phyloP scores from a whole-genome alignment of 768 basidiomycete species.

The Leccinum ochraceum region DNA sequence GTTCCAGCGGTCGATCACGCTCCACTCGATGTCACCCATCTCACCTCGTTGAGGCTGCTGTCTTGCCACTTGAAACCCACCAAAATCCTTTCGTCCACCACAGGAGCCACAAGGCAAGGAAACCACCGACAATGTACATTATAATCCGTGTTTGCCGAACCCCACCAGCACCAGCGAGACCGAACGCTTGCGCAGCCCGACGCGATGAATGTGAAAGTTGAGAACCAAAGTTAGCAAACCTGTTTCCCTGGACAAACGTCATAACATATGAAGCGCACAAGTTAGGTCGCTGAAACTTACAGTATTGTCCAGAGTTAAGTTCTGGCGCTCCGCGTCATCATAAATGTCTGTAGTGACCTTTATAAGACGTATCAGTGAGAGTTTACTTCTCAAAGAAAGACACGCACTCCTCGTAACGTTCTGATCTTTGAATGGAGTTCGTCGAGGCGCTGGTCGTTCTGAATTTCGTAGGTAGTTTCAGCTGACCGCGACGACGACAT shows the following conservation, averaged over 20 bases:
- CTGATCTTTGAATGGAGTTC: conserved; percentile 85
- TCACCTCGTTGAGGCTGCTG: conserved; percentile 92
- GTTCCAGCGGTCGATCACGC: conserved; percentile 97
- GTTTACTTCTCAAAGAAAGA: background rate
- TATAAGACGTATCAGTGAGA: background rate
- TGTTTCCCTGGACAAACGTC: conserved; percentile 48
- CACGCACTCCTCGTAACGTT: conserved; percentile 72
- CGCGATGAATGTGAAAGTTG: conserved; percentile 67
- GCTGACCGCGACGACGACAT: conserved; percentile 44
- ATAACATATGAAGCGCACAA: background rate
- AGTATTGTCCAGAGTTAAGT: conserved; percentile 72
- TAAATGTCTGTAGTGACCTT: conserved; percentile 90
- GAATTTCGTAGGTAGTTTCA: conserved; percentile 78
- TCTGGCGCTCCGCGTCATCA: conserved; percentile 82
- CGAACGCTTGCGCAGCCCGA: conserved; percentile 73
- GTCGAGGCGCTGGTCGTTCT: conserved; percentile 84
- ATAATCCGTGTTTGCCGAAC: conserved; percentile 72
- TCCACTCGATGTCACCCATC: conserved; percentile 81
- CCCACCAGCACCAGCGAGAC: conserved; percentile 57
- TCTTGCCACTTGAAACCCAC: conserved; percentile 46
- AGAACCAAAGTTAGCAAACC: conserved; percentile 64
- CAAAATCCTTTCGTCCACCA: conserved; percentile 55
- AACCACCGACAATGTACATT: conserved; percentile 52
- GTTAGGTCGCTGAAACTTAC: conserved; percentile 42
- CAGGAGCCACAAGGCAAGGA: conserved; percentile 58